phyloP scores from a whole-genome alignment of 1,139 yeast species.

The Kodamaea derodonti region DNA sequence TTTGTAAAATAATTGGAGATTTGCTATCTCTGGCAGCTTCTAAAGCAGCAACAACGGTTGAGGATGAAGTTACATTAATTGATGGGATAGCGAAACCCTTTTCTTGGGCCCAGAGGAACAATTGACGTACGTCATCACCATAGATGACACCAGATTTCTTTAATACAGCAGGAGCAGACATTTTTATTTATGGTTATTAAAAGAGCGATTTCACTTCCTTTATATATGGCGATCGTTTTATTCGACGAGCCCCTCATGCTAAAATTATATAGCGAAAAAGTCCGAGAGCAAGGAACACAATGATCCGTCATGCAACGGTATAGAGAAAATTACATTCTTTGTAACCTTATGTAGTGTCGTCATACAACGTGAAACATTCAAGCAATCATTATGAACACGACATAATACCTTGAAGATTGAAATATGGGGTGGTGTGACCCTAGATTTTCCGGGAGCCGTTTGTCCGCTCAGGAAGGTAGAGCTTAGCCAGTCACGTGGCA shows the following conservation, averaged over 20 bases:
- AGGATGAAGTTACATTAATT: constrained; percentile 94
- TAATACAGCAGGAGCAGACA: constrained; percentile 62
- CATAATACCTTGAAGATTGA: too few species aligned
- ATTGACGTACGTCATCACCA: constrained; percentile 94
- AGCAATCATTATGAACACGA: too few species aligned
- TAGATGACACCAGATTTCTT: constrained; percentile 95
- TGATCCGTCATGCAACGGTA: constrained; percentile 13
- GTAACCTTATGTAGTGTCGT: not conserved
- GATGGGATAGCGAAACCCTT: constrained; percentile 98
- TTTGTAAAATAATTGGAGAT: constrained; percentile 94
- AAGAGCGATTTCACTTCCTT: constrained; percentile 2
- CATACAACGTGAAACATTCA: not conserved
- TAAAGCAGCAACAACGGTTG: constrained; percentile 94
- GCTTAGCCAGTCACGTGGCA: not conserved
- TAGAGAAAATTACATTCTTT: not conserved
- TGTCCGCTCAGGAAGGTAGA: too few species aligned
- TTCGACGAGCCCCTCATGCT: not conserved
- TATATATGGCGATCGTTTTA: constrained; percentile 2
- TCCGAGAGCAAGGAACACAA: constrained; percentile 19
- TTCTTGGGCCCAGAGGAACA: constrained; percentile 91
- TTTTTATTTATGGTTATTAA: constrained; percentile 14
- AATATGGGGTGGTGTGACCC: not conserved
- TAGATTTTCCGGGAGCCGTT: not conserved
- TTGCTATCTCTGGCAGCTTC: constrained; percentile 98
- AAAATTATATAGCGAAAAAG: constrained; percentile 7